Evolutionary conservation across 1,284 basidiomycete genomes (phyloP), one percentile per base, ranked within the genome.

Genomic region (Microbotryum scabiosae): DNA sequence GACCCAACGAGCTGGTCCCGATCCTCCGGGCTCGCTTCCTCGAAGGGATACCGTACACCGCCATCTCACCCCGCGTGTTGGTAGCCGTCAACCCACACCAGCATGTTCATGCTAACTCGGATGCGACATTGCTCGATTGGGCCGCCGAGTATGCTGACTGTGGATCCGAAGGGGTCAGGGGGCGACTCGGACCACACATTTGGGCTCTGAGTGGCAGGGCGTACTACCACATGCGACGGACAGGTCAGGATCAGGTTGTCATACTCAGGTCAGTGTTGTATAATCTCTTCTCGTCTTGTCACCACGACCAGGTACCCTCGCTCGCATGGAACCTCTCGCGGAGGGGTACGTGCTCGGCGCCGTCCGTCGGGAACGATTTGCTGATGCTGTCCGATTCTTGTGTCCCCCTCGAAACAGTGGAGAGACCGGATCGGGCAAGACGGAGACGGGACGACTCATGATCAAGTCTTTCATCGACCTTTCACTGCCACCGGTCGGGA

Each of bases 161-260:
- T 20, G 74, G 72, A 20, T 82, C 82, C 2, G 78, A 78, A 3
- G 81, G 81, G 65, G 78, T 81, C 67, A 65, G 61, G 9, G 70
- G 63, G 36, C 72, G 48, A 59, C 78, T 86, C 0, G 82, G 84
- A 0, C 88, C 88, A 2, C 90, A 92, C 73, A 85, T 97, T 58
- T 97, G 94, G 75, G 85, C 90, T 66, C 80, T 89, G 45, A 88
- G 89, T 8, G 86, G 91, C 73, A 86, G 88, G 77, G 86, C 90
- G 14, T 97, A 96, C 78, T 97, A 92, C 75, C 91, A 97, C 77
- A 97, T 97, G 91, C 81, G 85, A 55, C 80, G 94, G 68, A 97
- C 93, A 0, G 83, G 84, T 1, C 90, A 96, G 78, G 94, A 98
- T 76, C 92, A 97, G 77, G 84, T 85, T 62, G 82, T 98, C 46